Evolutionary conservation across 208 protist species (phyloP).

Genomic region (Wallacemonas sp.): DNA sequence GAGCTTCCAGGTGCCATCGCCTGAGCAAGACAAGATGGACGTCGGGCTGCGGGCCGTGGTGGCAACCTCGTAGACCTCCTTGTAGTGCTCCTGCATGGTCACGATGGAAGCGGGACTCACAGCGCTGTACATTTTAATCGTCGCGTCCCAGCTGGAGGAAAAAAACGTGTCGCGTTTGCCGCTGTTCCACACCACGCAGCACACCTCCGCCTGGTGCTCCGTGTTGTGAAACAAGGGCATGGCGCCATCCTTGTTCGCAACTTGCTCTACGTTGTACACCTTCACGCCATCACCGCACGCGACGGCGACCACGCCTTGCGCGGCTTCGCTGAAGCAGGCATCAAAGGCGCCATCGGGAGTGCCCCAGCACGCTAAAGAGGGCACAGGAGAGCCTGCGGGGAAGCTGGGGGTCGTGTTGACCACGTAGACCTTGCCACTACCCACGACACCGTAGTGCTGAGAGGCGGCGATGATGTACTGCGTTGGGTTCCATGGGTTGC

Average conservation of each 20-base stretch:
- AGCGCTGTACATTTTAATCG: constrained; percentile 81
- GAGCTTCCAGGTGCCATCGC: constrained; percentile 91
- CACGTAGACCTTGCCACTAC: constrained; percentile 89
- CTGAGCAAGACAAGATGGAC: constrained; percentile 86
- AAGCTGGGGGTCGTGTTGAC: constrained; percentile 67
- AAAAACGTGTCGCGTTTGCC: constrained; percentile 72
- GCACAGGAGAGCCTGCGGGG: constrained; percentile 46
- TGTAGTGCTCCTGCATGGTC: constrained; percentile 83
- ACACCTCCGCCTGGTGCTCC: constrained; percentile 85
- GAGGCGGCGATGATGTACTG: constrained; percentile 75
- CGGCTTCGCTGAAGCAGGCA: constrained; percentile 81
- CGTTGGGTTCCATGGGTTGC: constrained; percentile 81
- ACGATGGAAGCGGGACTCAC: constrained; percentile 53
- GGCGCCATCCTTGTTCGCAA: constrained; percentile 71
- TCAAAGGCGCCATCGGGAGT: constrained; percentile 87
- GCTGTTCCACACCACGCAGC: constrained; percentile 73
- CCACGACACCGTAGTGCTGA: constrained; percentile 87
- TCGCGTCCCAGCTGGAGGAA: constrained; percentile 84
- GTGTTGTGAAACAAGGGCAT: constrained; percentile 73
- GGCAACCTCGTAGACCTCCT: constrained; percentile 91
- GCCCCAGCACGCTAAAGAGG: constrained; percentile 77
- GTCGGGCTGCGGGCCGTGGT: constrained; percentile 67
- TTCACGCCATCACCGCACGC: constrained; percentile 89
- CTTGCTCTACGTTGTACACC: constrained; percentile 79
- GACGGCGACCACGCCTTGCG: constrained; percentile 74